These are phyloP conservation scores for Apiospora pterosperma DNA, from an alignment of 2,329 filamentous ascomycete species.

Conservation along the genomic window DNA sequence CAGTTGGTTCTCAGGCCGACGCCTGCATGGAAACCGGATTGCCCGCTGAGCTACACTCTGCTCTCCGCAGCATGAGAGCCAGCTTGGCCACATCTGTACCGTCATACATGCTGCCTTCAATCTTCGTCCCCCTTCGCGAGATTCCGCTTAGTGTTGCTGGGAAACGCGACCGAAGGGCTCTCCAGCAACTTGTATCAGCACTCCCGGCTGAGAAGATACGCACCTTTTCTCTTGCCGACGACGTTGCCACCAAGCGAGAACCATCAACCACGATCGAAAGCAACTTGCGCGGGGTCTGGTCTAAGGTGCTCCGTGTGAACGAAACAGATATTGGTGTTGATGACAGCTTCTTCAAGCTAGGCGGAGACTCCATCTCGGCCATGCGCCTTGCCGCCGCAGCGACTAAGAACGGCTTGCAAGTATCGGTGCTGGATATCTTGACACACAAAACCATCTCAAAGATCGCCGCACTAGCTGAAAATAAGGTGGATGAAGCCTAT, in stretches of 20 bases:
- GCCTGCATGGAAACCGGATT: not conserved
- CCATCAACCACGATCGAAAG: constrained; percentile 6
- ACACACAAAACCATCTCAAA: constrained; percentile 8
- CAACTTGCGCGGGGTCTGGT: constrained; percentile 21
- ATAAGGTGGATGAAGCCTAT: constrained; percentile 8
- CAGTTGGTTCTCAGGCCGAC: constrained; percentile 4
- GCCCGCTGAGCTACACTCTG: constrained; percentile 5
- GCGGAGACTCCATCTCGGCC: constrained; percentile 14
- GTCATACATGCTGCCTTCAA: not conserved
- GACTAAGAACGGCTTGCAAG: constrained; percentile 5
- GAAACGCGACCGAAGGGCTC: not conserved
- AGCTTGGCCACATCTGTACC: constrained; percentile 3
- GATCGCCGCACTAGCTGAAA: constrained; percentile 5
- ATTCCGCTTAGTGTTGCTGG: not conserved
- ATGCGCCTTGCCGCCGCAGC: not conserved
- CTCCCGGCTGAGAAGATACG: constrained; percentile 2
- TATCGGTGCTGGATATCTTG: constrained; percentile 8
- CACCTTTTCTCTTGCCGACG: constrained; percentile 6
- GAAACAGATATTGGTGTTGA: constrained; percentile 11
- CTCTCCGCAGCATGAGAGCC: not conserved
- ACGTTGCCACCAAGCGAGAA: constrained; percentile 1
- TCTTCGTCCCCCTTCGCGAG: not conserved
- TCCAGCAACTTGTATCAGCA: not conserved
- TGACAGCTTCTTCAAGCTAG: constrained; percentile 14
- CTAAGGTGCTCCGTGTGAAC: constrained; percentile 22